Evolutionary conservation across 83 land plant genomes (phyloP).

Genomic region (Isoetes engelmannii): DNA sequence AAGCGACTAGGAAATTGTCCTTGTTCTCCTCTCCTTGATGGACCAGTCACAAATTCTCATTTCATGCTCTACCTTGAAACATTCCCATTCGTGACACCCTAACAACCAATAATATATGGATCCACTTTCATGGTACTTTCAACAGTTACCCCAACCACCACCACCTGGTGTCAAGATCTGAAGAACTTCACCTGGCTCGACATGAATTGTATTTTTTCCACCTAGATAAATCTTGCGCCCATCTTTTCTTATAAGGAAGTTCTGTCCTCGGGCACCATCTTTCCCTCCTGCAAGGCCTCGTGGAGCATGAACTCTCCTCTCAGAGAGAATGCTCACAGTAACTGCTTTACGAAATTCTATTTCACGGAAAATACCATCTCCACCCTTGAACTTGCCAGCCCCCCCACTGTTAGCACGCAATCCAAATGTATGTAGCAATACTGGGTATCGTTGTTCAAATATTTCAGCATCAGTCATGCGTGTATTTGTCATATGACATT

Average conservation of each 20-base stretch:
- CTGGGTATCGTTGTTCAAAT: conserved; percentile 94
- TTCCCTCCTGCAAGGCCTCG: conserved; percentile 82
- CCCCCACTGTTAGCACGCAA: conserved; percentile 87
- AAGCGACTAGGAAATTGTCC: no score
- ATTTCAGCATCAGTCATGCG: conserved; percentile 98
- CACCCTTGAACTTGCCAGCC: conserved; percentile 65
- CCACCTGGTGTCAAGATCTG: conserved; percentile 43
- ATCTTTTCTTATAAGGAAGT: conserved; percentile 63
- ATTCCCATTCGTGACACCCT: no score
- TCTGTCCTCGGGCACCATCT: conserved; percentile 75
- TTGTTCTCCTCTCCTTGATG: no score
- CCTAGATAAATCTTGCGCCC: conserved; percentile 71
- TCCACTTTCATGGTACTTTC: no score
- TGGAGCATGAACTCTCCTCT: conserved; percentile 86
- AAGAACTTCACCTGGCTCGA: conserved; percentile 72
- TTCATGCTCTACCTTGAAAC: no score
- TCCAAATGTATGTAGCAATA: conserved; percentile 59
- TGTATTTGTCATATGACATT: conserved; percentile 99
- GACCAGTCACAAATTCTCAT: no score
- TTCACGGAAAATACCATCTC: conserved; percentile 84
- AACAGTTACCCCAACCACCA: no score
- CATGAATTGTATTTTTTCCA: conserved; percentile 71
- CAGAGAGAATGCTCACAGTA: conserved; percentile 89
- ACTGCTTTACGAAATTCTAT: conserved; percentile 85
- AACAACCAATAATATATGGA: no score